Percentiles rank a stretch among this genome's conserved stretches.
phyloP scores from a whole-genome alignment of 768 basidiomycete species.

The Macrolepiota fuliginosa region DNA sequence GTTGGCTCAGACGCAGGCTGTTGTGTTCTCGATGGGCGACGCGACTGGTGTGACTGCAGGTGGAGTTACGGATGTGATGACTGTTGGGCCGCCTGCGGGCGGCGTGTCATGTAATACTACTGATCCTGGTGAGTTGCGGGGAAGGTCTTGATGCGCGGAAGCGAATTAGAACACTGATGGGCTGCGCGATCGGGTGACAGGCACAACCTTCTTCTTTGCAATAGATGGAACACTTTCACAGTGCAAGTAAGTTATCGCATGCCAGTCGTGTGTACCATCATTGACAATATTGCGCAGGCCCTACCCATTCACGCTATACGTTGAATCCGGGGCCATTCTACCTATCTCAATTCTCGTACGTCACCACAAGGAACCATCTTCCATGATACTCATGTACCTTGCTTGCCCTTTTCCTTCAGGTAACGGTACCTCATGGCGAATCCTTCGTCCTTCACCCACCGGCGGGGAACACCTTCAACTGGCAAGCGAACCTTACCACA shows the following conservation, averaged over 20 bases:
- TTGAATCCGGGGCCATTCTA: constrained; percentile 16
- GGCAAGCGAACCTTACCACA: constrained; percentile 24
- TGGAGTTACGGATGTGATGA: constrained; percentile 20
- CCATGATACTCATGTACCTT: background rate
- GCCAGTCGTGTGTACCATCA: background rate
- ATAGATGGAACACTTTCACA: constrained; percentile 22
- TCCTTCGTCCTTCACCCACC: constrained; percentile 22
- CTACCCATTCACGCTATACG: constrained; percentile 24
- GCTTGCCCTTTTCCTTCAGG: constrained; percentile 14
- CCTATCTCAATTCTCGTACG: constrained; percentile 26
- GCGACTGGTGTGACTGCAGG: constrained; percentile 24
- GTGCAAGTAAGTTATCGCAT: constrained; percentile 23
- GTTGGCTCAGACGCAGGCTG: constrained; percentile 10
- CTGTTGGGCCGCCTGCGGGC: constrained; percentile 17
- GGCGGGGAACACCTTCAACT: constrained; percentile 20
- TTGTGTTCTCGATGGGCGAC: constrained; percentile 27
- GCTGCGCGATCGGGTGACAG: constrained; percentile 12
- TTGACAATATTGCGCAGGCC: constrained; percentile 15
- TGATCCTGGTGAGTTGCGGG: constrained; percentile 20
- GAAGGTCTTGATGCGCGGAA: background rate
- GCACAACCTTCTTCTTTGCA: constrained; percentile 25
- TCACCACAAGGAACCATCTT: background rate
- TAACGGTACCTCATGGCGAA: constrained; percentile 21
- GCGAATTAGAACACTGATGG: background rate
- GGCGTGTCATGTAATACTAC: constrained; percentile 21